Base-by-base conservation (phyloP, 176 grass and related monocot species). In the Paspalum notatum region DNA sequence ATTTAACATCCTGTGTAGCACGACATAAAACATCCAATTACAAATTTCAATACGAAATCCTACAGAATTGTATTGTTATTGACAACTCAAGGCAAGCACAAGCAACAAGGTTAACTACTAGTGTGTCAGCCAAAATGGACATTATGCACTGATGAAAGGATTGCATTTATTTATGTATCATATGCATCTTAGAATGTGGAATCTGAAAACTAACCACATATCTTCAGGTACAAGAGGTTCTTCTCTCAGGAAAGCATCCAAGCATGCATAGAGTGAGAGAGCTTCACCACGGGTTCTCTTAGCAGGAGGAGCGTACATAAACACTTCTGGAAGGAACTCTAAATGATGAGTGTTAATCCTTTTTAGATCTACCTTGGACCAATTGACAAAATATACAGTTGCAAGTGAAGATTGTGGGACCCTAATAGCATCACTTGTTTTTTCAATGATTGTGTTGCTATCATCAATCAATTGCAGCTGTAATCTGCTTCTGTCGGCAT, bases 191-290 rank as follows among this genome's bases (percentile, higher is more conserved):
- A 24, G 37, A 70, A 62, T 41, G 66, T 43, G 21, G 39, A 69
- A 69, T 47, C 32, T 58, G 75, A 65, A 81, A 41, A 88, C 90
- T 99, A 91, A 99, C 97, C 97, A 99, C 97, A 99, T 99, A 64
- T 99, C 97, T 85, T 93, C 91, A 74, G 97, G 97, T 52, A 93
- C 97, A 74, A 99, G 87, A 65, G 97, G 97, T 73, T 99, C 97
- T 82, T 99, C 97, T 70, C 90, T 93, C 82, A 99, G 86, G 82
- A 99, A 99, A 77, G 93, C 97, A 95, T 99, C 97, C 62, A 99
- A 84, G 83, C 97, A 99, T 85, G 97, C 55, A 86, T 99, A 99
- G 56, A 99, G 90, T 1, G 97, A 99, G 53, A 99, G 82, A 66
- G 97, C 93, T 89, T 99, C 97, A 69, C 93, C 84, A 76, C 97